These are phyloP conservation scores for Xylaria grammica DNA, from an alignment of 495 filamentous ascomycete genomes.

Conservation along the genomic window DNA sequence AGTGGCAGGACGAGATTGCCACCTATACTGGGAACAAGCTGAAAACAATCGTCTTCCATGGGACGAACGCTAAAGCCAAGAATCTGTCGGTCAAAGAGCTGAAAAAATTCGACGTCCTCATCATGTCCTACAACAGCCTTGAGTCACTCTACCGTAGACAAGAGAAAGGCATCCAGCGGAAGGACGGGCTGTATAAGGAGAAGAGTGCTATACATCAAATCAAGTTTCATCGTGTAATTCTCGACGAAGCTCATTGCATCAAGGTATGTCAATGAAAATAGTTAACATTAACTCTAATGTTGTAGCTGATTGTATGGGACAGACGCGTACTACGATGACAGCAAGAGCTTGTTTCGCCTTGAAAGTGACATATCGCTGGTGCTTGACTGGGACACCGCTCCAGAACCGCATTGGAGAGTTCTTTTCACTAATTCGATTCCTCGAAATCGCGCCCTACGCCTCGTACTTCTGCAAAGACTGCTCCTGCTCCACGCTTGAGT, in stretches of 20 bases:
- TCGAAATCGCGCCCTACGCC: constrained; percentile 85
- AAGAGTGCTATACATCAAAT: constrained; percentile 87
- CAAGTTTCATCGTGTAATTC: constrained; percentile 85
- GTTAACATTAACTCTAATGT: neutral
- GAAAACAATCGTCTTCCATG: constrained; percentile 88
- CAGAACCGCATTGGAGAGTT: constrained; percentile 98
- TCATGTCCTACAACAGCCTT: constrained; percentile 94
- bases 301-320: constrained; percentile 30
- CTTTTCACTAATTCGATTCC: constrained; percentile 90
- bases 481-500: constrained; percentile 78
- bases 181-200: constrained; percentile 71
- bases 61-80: constrained; percentile 82
- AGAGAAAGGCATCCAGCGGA: constrained; percentile 84
- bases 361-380: constrained; percentile 88
- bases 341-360: constrained; percentile 94
- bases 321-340: constrained; percentile 78
- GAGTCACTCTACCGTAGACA: constrained; percentile 93
- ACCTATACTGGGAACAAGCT: constrained; percentile 89
- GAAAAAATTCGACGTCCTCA: constrained; percentile 84
- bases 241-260: constrained; percentile 97
- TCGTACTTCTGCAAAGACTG: constrained; percentile 92
- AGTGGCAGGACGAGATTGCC: constrained; percentile 93
- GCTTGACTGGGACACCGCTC: constrained; percentile 89
- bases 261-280: constrained; percentile 60
- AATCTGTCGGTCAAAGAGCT: constrained; percentile 72